phyloP scores from a whole-genome alignment of 768 basidiomycete species.

The Lactifluus piperatus region DNA sequence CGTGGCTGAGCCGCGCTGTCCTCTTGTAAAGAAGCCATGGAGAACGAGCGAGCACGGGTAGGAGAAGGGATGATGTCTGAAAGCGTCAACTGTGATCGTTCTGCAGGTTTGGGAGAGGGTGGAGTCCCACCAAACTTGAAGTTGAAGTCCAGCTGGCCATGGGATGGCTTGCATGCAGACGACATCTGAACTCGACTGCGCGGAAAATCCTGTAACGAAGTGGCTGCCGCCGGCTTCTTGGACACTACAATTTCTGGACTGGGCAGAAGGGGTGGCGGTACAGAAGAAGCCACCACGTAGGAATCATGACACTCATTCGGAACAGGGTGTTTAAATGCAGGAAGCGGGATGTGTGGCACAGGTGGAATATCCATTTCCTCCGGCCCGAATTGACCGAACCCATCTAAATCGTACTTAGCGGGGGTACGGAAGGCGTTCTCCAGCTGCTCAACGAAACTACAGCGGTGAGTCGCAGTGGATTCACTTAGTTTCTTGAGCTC shows the following conservation, averaged over 20 bases:
- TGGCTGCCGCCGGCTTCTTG: neutral
- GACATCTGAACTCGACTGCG: conserved; percentile 15
- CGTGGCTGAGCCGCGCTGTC: conserved; percentile 27
- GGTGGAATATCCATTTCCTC: conserved; percentile 37
- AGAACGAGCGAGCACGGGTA: conserved; percentile 41
- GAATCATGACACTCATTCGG: conserved; percentile 13
- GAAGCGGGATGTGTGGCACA: conserved; percentile 41
- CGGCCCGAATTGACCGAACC: conserved; percentile 32
- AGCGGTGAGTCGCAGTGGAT: conserved; percentile 56
- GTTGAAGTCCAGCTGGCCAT: conserved; percentile 58
- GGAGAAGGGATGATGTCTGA: conserved; percentile 71
- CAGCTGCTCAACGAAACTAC: conserved; percentile 72
- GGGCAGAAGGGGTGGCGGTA: conserved; percentile 8
- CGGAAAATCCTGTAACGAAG: neutral
- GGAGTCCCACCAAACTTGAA: conserved; percentile 67
- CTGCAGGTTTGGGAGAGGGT: conserved; percentile 10
- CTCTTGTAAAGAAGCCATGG: conserved; percentile 33
- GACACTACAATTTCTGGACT: conserved; percentile 16
- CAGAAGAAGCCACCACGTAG: neutral
- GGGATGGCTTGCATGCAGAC: conserved; percentile 38
- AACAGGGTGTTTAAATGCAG: conserved; percentile 11
- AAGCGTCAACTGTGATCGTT: conserved; percentile 42
- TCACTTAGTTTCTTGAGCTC: conserved; percentile 64
- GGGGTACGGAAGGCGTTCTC: conserved; percentile 76
- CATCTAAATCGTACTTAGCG: conserved; percentile 53